A percentile compares a stretch with the other conserved stretches of the same genome.
These are phyloP conservation scores for Tetrapisispora taiwanensis DNA, from an alignment of 805 yeast genomes.

Conservation along the genomic window DNA sequence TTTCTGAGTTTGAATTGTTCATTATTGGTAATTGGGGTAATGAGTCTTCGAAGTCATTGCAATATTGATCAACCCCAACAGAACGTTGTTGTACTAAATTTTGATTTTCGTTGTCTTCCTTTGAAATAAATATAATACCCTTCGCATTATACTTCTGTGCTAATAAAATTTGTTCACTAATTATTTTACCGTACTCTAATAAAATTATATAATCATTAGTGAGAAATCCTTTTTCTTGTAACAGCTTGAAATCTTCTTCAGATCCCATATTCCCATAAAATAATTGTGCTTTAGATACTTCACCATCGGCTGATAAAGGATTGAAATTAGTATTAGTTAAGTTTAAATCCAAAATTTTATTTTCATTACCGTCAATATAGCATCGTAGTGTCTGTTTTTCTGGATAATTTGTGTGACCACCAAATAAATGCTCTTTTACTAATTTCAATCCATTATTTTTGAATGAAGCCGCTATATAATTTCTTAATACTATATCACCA, in stretches of 20 bases:
- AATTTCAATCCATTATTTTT: slow-evolving; percentile 41
- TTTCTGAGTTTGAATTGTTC: slow-evolving; percentile 27
- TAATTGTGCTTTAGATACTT: slow-evolving; percentile 38
- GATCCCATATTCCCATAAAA: slow-evolving; percentile 63
- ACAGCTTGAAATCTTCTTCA: slow-evolving; percentile 38
- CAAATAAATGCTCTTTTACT: slow-evolving; percentile 32
- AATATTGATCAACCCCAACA: slow-evolving; percentile 45
- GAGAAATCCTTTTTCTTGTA: slow-evolving; percentile 31
- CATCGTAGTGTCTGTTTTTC: slow-evolving; percentile 21
- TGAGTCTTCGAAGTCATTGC: slow-evolving; percentile 34
- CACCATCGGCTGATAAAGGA: slow-evolving; percentile 55
- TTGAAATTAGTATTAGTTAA: slow-evolving; percentile 40
- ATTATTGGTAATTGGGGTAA: slow-evolving; percentile 31
- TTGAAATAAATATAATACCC: slow-evolving; percentile 61
- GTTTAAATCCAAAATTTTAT: slow-evolving; percentile 12
- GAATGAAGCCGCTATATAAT: slow-evolving; percentile 52
- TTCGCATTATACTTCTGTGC: slow-evolving; percentile 49
- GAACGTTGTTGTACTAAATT: slow-evolving; percentile 30
- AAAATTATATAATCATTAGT: slow-evolving; percentile 45
- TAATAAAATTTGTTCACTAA: slow-evolving; percentile 39
- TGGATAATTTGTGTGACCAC: slow-evolving; percentile 59
- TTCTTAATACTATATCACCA: slow-evolving; percentile 66
- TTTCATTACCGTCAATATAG: slow-evolving; percentile 18
- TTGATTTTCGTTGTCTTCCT: slow-evolving; percentile 26
- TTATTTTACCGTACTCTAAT: slow-evolving; percentile 48